Evolutionary conservation across 2,329 filamentous ascomycete species (phyloP).

Genomic region (Diplodia intermedia): DNA sequence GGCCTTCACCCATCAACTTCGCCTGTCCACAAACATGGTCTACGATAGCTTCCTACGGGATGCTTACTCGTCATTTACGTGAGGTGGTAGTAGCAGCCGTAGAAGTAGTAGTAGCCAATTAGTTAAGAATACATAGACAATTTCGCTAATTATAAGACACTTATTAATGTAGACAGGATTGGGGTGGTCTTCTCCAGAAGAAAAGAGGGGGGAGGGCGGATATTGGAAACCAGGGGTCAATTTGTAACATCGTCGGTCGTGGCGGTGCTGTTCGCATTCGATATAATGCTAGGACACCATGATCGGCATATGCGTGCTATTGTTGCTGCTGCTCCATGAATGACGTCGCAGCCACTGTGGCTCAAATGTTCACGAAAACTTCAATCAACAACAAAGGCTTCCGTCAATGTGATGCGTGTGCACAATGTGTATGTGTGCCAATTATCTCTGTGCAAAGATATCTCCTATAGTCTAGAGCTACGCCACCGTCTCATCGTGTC

Average conservation of each 20-base stretch:
- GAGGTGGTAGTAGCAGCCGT: too few species aligned
- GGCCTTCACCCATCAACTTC: too few species aligned
- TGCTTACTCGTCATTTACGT: too few species aligned
- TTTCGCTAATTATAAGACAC: too few species aligned
- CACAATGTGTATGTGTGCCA: not conserved
- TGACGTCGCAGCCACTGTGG: not conserved
- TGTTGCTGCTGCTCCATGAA: not conserved
- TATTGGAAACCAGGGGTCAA: too few species aligned
- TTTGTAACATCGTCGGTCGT: not conserved
- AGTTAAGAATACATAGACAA: too few species aligned
- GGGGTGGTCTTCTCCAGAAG: too few species aligned
- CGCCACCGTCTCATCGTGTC: not conserved
- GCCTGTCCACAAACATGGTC: too few species aligned
- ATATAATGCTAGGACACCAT: not conserved
- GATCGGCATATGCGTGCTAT: not conserved
- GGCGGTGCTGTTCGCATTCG: not conserved
- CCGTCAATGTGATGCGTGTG: not conserved
- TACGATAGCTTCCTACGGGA: too few species aligned
- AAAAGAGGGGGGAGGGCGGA: too few species aligned
- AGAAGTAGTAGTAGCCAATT: too few species aligned
- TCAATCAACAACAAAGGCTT: not conserved
- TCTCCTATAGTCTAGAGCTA: not conserved
- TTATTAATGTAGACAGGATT: too few species aligned
- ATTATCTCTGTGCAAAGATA: not conserved
- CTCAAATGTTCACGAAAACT: not conserved